Evolutionary conservation across 768 basidiomycete species (phyloP).

Genomic region (Sutorius australiensis): DNA sequence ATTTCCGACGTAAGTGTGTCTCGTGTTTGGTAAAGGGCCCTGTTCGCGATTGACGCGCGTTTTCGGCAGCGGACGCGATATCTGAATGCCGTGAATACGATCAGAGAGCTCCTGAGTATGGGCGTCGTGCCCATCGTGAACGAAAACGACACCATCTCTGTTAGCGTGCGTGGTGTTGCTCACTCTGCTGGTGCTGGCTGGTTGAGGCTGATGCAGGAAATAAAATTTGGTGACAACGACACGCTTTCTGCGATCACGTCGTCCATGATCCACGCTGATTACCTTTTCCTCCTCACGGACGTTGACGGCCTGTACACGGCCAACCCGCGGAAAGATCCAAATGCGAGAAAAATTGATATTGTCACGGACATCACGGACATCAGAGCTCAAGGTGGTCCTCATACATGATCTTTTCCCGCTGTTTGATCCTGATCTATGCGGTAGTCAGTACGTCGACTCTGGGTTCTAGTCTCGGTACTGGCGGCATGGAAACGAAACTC

Average conservation of each 20-base stretch:
- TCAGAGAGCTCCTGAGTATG: slow-evolving; percentile 87
- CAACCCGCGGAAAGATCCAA: slow-evolving; percentile 88
- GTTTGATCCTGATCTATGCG: not conserved
- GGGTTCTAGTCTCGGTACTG: slow-evolving; percentile 91
- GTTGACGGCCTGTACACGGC: slow-evolving; percentile 95
- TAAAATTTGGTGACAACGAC: slow-evolving; percentile 99
- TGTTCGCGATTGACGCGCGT: slow-evolving; percentile 2
- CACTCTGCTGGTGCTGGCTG: not conserved
- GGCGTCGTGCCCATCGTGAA: slow-evolving; percentile 98
- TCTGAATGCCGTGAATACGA: slow-evolving; percentile 93
- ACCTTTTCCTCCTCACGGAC: slow-evolving; percentile 93
- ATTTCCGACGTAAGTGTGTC: slow-evolving; percentile 79
- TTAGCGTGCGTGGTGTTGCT: slow-evolving; percentile 61
- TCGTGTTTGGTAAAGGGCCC: not conserved
- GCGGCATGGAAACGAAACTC: slow-evolving; percentile 99
- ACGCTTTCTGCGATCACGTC: slow-evolving; percentile 96
- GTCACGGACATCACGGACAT: slow-evolving; percentile 83
- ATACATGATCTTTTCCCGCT: not conserved
- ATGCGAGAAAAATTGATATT: slow-evolving; percentile 73
- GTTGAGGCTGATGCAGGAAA: slow-evolving; percentile 63
- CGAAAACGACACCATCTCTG: slow-evolving; percentile 98
- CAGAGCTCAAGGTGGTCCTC: slow-evolving; percentile 64
- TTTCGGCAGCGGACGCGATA: slow-evolving; percentile 80
- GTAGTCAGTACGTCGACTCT: slow-evolving; percentile 89
- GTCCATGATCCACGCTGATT: slow-evolving; percentile 97